Evolutionary conservation across 2,329 filamentous ascomycete species (phyloP).

Genomic region (Metarhizium anisopliae): DNA sequence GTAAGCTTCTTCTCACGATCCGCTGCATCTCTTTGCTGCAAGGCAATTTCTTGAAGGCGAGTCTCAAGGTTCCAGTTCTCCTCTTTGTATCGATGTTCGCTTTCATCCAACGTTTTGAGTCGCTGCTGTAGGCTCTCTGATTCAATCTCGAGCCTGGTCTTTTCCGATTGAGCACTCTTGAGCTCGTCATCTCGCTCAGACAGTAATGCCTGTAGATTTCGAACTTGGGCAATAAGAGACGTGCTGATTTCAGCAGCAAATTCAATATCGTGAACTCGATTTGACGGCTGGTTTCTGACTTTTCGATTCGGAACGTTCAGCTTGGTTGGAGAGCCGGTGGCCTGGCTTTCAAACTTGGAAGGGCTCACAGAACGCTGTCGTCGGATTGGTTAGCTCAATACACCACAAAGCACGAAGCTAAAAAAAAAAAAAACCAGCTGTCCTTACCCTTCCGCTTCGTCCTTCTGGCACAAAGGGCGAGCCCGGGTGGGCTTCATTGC

Average conservation of each 20-base stretch:
- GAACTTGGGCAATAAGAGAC: slow-evolving; percentile 85
- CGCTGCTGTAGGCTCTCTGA: slow-evolving; percentile 71
- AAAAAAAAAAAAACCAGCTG: neutral
- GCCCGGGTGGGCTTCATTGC: slow-evolving; percentile 47
- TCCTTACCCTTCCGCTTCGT: slow-evolving; percentile 43
- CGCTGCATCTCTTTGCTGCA: slow-evolving; percentile 62
- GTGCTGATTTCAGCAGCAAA: slow-evolving; percentile 98
- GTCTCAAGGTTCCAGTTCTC: slow-evolving; percentile 98
- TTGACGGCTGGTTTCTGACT: slow-evolving; percentile 80
- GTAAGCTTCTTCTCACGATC: slow-evolving; percentile 78
- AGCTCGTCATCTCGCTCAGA: slow-evolving; percentile 82
- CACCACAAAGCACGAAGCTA: neutral
- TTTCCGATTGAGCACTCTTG: slow-evolving; percentile 64
- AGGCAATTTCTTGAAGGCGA: slow-evolving; percentile 73
- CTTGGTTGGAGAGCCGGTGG: slow-evolving; percentile 81
- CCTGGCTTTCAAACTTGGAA: slow-evolving; percentile 74
- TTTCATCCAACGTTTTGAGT: slow-evolving; percentile 78
- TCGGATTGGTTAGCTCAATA: slow-evolving; percentile 6
- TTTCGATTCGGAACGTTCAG: slow-evolving; percentile 79
- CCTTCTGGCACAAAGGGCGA: slow-evolving; percentile 46
- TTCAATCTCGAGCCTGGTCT: slow-evolving; percentile 73
- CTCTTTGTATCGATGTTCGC: slow-evolving; percentile 92
- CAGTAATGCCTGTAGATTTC: slow-evolving; percentile 77
- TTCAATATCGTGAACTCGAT: slow-evolving; percentile 88
- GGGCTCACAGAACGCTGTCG: slow-evolving; percentile 59